phyloP scores from a whole-genome alignment of 257 asterid species.

The Nicotiana sylvestris region DNA sequence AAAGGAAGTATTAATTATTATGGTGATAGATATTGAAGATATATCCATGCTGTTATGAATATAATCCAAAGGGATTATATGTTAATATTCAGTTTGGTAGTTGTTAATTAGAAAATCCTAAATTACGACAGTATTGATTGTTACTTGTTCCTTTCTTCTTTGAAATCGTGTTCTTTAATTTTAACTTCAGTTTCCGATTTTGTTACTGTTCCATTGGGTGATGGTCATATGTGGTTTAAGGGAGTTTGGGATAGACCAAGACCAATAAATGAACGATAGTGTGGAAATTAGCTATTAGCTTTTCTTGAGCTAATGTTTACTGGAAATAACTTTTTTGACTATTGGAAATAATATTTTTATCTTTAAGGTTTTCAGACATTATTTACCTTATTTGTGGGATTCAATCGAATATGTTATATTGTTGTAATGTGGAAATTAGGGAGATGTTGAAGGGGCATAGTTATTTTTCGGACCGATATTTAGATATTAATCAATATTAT shows the following conservation, averaged over 20 bases:
- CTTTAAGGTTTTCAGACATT: too few species aligned
- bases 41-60: background rate
- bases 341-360: too few species aligned
- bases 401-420: too few species aligned
- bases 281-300: too few species aligned
- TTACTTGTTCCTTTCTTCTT: background rate
- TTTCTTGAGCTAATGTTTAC: too few species aligned
- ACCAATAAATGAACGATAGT: too few species aligned
- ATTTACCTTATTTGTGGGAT: too few species aligned
- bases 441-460: background rate
- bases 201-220: conserved; percentile 20
- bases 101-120: background rate
- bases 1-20: background rate
- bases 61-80: conserved; percentile 44
- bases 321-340: too few species aligned
- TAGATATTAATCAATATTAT: too few species aligned
- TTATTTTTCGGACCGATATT: too few species aligned
- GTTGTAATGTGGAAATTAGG: too few species aligned
- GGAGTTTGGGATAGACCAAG: too few species aligned
- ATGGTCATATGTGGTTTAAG: background rate
- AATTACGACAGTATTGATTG: background rate
- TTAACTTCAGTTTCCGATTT: background rate
- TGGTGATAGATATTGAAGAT: background rate
- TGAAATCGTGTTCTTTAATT: background rate
- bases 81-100: conserved; percentile 16